Evolutionary conservation across 2,329 filamentous ascomycete genomes (phyloP).

Genomic region (Bipolaris victoriae): DNA sequence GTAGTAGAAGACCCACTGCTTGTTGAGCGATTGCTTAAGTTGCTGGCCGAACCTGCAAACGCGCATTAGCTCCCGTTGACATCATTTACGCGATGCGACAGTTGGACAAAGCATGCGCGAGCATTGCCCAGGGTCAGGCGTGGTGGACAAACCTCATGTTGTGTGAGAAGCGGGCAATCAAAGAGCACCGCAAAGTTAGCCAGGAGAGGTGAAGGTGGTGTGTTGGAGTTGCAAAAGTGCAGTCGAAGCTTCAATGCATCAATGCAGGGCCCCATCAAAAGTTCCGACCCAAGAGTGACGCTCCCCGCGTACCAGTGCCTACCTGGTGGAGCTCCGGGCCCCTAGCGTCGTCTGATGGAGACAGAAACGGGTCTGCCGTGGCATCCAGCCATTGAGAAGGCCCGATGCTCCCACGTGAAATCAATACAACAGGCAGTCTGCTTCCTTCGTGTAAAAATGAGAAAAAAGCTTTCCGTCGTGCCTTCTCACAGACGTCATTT

Average conservation of each 20-base stretch:
- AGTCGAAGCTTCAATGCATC: constrained; percentile 15
- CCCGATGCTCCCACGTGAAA: constrained; percentile 23
- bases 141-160: constrained; percentile 34
- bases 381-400: constrained; percentile 28
- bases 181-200: neutral
- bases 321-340: constrained; percentile 19
- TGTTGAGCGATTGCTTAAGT: constrained; percentile 92
- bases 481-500: neutral
- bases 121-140: constrained; percentile 16
- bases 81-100: constrained; percentile 23
- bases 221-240: constrained; percentile 13
- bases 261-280: constrained; percentile 14
- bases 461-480: constrained; percentile 9
- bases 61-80: constrained; percentile 36
- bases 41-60: constrained; percentile 84
- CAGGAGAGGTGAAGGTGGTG: constrained; percentile 11
- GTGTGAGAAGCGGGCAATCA: constrained; percentile 18
- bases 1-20: constrained; percentile 98
- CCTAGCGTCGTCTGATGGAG: constrained; percentile 15
- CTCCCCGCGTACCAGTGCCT: constrained; percentile 20
- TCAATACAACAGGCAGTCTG: constrained; percentile 6
- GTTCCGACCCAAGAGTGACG: constrained; percentile 12
- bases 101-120: constrained; percentile 18
- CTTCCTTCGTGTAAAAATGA: constrained; percentile 11
- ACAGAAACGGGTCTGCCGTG: constrained; percentile 15